A percentile compares a stretch with the other conserved stretches of the same genome.
These are phyloP conservation scores for Babesia caballi DNA, from an alignment of 169 alveolate species.

Conservation along the genomic window DNA sequence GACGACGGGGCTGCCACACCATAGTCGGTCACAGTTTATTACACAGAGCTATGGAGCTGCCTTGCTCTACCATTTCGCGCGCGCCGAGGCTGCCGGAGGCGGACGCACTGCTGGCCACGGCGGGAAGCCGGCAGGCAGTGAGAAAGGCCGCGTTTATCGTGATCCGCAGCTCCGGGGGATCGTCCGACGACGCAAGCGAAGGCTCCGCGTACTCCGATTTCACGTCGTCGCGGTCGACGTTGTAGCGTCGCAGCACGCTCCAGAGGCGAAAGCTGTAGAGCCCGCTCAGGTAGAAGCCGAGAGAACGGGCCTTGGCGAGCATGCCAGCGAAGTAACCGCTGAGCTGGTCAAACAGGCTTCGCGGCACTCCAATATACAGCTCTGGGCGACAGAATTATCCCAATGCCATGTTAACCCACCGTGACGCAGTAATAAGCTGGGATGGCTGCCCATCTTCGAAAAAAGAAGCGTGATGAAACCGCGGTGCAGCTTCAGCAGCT, in stretches of 20 bases:
- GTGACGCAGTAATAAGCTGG: not conserved
- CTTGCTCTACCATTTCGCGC: not conserved
- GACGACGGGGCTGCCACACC: not conserved
- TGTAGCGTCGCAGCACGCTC: not conserved
- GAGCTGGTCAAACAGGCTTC: conserved; percentile 7
- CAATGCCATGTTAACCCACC: not conserved
- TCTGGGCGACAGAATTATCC: not conserved
- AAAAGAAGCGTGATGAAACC: conserved; percentile 2
- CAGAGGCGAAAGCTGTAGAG: conserved; percentile 11
- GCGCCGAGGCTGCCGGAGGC: not conserved
- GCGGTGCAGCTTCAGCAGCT: conserved; percentile 19
- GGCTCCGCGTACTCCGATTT: conserved; percentile 1
- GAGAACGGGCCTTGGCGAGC: not conserved
- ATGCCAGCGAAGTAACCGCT: not conserved
- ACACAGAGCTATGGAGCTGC: conserved; percentile 1
- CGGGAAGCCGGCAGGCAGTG: not conserved
- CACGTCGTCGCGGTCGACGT: not conserved
- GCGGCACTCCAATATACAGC: not conserved
- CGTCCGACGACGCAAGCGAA: not conserved
- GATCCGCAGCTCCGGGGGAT: conserved; percentile 16
- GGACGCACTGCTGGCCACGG: not conserved
- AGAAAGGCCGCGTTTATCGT: conserved; percentile 9
- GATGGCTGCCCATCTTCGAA: conserved; percentile 2
- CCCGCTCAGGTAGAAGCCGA: conserved; percentile 1
- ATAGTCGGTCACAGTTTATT: not conserved